Evolutionary conservation across 164 flowering plant species (phyloP).

Genomic region (Vitis vinifera): ASM3070453v1 NC_081813.1:3158001-3158500

Average conservation of each 20-base stretch:
- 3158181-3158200: slow-evolving; percentile 1
- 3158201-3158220: not conserved
- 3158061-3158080: slow-evolving; percentile 88
- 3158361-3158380: not conserved
- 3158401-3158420: not conserved
- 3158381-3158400: not conserved
- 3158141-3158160: slow-evolving; percentile 85
- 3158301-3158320: slow-evolving; percentile 64
- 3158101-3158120: slow-evolving; percentile 71
- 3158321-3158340: slow-evolving; percentile 91
- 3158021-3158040: too few relatives aligned
- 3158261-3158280: slow-evolving; percentile 43
- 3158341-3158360: slow-evolving; percentile 91
- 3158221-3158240: not conserved
- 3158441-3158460: slow-evolving; percentile 81
- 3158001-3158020: too few relatives aligned
- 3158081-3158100: slow-evolving; percentile 74
- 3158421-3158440: slow-evolving; percentile 45
- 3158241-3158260: slow-evolving; percentile 1
- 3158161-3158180: slow-evolving; percentile 85
- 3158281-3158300: slow-evolving; percentile 67
- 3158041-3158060: slow-evolving; percentile 49
- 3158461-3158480: slow-evolving; percentile 94
- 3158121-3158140: slow-evolving; percentile 68
- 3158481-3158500: slow-evolving; percentile 97